Evolutionary conservation across 176 grass and related monocot species (phyloP).

Genomic region (Avena sativa): DNA sequence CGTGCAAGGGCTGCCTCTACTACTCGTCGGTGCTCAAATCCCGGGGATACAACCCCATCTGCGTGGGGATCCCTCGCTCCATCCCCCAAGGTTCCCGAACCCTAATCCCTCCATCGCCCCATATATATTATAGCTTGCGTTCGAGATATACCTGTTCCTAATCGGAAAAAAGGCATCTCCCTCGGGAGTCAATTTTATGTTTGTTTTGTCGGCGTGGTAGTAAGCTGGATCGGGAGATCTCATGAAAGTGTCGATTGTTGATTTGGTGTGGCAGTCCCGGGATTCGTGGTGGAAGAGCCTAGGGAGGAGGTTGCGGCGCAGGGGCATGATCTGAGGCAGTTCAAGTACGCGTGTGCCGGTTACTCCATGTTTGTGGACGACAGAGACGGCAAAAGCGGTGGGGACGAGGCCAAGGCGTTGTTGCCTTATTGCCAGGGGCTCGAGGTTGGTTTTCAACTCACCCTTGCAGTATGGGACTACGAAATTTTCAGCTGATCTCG

Average conservation of each 20-base stretch:
- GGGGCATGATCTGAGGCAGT: slow-evolving; percentile 65
- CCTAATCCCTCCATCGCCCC: slow-evolving; percentile 2
- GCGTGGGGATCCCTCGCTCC: slow-evolving; percentile 81
- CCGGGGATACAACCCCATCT: slow-evolving; percentile 73
- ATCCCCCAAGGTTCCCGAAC: slow-evolving; percentile 74
- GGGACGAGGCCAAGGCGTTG: slow-evolving; percentile 56
- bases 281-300: slow-evolving; percentile 65
- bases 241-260: slow-evolving; percentile 13
- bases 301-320: slow-evolving; percentile 56
- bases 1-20: slow-evolving; percentile 95
- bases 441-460: slow-evolving; percentile 65
- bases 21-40: slow-evolving; percentile 85
- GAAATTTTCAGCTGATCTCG: not conserved
- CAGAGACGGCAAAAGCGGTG: slow-evolving; percentile 46
- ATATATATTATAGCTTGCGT: not conserved
- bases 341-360: slow-evolving; percentile 85
- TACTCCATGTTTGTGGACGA: slow-evolving; percentile 84
- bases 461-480: not conserved
- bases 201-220: not conserved
- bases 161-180: not conserved
- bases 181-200: not conserved
- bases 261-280: slow-evolving; percentile 63
- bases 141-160: not conserved
- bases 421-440: slow-evolving; percentile 90
- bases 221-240: slow-evolving; percentile 39